Conservation (phyloP, 1,284 basidiomycete species). For the Puccinia horiana region DNA sequence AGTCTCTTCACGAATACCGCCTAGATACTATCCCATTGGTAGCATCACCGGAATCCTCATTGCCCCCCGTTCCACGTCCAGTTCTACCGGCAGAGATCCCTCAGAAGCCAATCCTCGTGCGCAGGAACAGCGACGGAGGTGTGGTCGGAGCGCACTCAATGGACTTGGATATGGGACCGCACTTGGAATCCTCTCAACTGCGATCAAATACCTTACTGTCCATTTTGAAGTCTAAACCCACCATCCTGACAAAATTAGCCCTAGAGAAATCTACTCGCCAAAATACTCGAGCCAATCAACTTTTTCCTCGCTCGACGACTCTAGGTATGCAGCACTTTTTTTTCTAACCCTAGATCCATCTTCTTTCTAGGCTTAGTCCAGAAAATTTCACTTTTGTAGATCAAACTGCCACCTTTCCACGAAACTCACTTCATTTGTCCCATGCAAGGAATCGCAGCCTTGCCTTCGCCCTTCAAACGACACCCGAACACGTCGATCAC, state of each 20-base stretch:
- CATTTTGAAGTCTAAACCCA: constrained; percentile 4
- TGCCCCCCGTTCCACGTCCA: not conserved
- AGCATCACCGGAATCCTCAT: not conserved
- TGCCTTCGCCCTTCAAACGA: not conserved
- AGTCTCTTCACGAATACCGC: not conserved
- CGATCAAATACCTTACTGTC: not conserved
- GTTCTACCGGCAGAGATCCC: too few species aligned
- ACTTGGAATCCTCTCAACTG: not conserved
- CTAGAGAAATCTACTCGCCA: not conserved
- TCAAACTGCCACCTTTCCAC: not conserved
- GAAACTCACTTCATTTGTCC: not conserved
- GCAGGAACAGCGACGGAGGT: constrained; percentile 38
- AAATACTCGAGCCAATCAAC: not conserved
- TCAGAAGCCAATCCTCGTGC: not conserved
- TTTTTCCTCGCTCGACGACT: constrained; percentile 16
- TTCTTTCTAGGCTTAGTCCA: too few species aligned
- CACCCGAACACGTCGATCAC: not conserved
- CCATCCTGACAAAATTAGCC: not conserved
- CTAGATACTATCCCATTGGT: not conserved
- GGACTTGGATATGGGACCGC: not conserved
- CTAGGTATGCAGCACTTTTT: not conserved
- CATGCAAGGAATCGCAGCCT: not conserved
- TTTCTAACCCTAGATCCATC: too few species aligned
- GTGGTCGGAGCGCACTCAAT: constrained; percentile 13
- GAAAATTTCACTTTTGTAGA: too few species aligned